These are phyloP conservation scores for Solanum gandarillasii DNA, from an alignment of 257 asterid genomes.

Conservation along the genomic window DNA sequence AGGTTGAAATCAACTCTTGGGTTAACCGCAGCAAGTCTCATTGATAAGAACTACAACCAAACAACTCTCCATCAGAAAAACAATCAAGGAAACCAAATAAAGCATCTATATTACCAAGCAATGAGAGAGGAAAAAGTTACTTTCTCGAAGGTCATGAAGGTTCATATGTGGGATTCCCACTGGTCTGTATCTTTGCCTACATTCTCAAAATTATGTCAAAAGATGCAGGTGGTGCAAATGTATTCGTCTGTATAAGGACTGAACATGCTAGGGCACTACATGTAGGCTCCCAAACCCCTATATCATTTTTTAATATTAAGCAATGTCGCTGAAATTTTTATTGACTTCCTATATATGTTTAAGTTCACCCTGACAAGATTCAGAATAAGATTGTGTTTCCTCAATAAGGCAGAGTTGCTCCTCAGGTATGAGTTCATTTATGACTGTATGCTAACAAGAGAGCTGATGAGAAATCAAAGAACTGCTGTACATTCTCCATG, in stretches of 20 bases:
- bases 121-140: neutral
- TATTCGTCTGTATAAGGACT: neutral
- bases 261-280: neutral
- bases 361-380: neutral
- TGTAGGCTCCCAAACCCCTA: neutral
- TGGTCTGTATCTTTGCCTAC: neutral
- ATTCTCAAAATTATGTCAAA: neutral
- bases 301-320: neutral
- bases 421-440: neutral
- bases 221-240: neutral
- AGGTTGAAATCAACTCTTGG: conserved; percentile 66
- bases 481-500: neutral
- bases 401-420: neutral
- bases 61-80: conserved; percentile 7
- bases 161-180: neutral
- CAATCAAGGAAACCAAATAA: neutral
- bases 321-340: neutral
- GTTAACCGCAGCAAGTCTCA: conserved; percentile 87
- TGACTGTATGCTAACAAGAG: neutral
- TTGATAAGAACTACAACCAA: conserved; percentile 61
- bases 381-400: neutral
- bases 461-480: neutral
- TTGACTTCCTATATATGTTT: neutral
- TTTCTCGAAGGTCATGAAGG: neutral
- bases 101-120: neutral